Evolutionary conservation across 139 green algal species (phyloP).

Genomic region (Coelastrella sp.): DNA sequence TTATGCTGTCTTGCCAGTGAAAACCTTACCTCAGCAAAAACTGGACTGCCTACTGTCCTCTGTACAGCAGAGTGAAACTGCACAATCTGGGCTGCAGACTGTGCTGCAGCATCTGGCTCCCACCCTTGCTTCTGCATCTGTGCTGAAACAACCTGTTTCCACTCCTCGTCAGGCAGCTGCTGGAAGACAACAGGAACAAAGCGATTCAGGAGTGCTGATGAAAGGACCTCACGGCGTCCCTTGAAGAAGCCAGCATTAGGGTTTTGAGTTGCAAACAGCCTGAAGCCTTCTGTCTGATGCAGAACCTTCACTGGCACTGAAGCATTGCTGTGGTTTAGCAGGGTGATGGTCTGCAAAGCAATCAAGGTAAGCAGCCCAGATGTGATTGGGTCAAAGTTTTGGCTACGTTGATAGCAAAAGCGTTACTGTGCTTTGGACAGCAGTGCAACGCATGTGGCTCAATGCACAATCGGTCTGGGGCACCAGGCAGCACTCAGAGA

Average conservation of each 20-base stretch:
- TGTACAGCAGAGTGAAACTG: too few species aligned
- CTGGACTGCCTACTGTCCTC: background rate
- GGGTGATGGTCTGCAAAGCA: slow-evolving; percentile 7
- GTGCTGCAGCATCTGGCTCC: background rate
- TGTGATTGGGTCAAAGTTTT: too few species aligned
- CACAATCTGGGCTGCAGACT: background rate
- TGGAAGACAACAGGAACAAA: slow-evolving; percentile 49
- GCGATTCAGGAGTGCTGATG: slow-evolving; percentile 39
- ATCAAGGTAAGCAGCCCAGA: background rate
- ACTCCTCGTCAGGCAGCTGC: slow-evolving; percentile 51
- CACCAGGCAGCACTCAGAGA: too few species aligned
- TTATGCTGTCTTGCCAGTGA: too few species aligned
- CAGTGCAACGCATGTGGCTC: too few species aligned
- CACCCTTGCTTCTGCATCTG: too few species aligned
- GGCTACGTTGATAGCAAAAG: too few species aligned
- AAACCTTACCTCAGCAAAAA: slow-evolving; percentile 13
- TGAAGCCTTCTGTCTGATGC: slow-evolving; percentile 80
- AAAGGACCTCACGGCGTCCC: slow-evolving; percentile 51
- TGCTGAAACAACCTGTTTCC: slow-evolving; percentile 47
- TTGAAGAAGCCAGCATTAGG: slow-evolving; percentile 60
- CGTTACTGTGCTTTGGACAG: too few species aligned
- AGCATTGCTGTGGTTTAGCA: slow-evolving; percentile 25
- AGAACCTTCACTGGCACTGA: slow-evolving; percentile 52
- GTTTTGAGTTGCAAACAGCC: slow-evolving; percentile 95
- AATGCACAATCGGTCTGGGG: too few species aligned